Base-by-base conservation (phyloP, 1,284 basidiomycete species). In the Boletus hoseneyae region DNA sequence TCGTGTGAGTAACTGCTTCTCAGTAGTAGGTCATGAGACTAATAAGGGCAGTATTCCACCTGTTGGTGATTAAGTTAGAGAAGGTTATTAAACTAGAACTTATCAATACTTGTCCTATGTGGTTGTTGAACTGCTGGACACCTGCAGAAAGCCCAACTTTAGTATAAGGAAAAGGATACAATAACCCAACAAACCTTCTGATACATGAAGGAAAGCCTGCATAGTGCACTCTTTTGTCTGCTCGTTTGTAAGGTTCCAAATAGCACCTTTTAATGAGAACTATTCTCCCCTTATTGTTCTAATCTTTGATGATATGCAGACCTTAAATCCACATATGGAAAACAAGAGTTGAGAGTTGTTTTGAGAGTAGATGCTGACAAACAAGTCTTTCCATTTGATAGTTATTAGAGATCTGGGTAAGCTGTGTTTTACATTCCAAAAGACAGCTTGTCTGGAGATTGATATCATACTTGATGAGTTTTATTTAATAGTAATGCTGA, bases 31-130 rank as follows among this genome's bases (percentile, higher is more conserved):
- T 97, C 93, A 97, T 93, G 30, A 95, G 73, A 54, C 93, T 92
- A 57, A 95, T 96, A 47, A 96, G 80, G 10, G 92, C 91, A 3
- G 94, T 96, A 70, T 97, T 98, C 94, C 94, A 97, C 74, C 98
- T 98, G 78, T 99, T 99, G 66, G 98, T 90, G 62, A 99, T 97
- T 80, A n/a, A n/a, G n/a, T 99, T 99, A 54, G 92, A 93, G 80
- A 99, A 99, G 0, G 97, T 98, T 1, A 96, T 96, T 0, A 94
- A 96, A 53, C 97, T 97, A 2, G 97, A 98, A 60, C 93, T 94
- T 97, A 99, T 99, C 56, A 99, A 74, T 16, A 99, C 90, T 70
- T 98, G 96, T 48, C 96, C 82, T 30, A 30, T 30, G 29, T n/a
- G 82, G 71, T 97, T 97, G 73, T 95, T 94, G 78, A 97, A 97